These are phyloP conservation scores for Oidiodendron maius DNA, from an alignment of 495 filamentous ascomycete genomes.

Conservation along the genomic window DNA sequence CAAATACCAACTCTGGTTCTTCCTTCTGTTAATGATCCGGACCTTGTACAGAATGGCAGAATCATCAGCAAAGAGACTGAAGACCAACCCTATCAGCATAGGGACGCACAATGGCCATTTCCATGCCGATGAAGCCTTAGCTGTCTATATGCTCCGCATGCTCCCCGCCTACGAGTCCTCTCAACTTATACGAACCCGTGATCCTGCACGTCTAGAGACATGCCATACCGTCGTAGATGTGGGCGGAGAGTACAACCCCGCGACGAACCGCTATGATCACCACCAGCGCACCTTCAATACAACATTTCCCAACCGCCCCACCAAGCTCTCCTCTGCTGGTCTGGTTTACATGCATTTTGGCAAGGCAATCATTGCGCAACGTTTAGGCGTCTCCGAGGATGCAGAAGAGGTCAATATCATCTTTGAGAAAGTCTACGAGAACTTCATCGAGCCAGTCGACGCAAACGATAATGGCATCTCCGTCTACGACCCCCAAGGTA, in stretches of 20 bases:
- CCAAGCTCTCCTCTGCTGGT: constrained; percentile 89
- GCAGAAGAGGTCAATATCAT: constrained; percentile 64
- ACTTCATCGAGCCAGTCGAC: constrained; percentile 93
- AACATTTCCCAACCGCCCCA: constrained; percentile 65
- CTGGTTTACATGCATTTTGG: constrained; percentile 96
- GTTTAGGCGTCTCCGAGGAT: constrained; percentile 54
- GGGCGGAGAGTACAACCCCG: constrained; percentile 78
- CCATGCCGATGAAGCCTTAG: constrained; percentile 98
- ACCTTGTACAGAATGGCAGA: constrained; percentile 51
- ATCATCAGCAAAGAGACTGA: constrained; percentile 65
- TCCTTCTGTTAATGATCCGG: constrained; percentile 19
- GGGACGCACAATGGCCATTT: constrained; percentile 96
- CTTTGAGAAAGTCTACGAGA: constrained; percentile 84
- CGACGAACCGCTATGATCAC: constrained; percentile 81
- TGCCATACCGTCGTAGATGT: constrained; percentile 98
- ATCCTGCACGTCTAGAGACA: constrained; percentile 66
- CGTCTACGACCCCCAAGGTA: constrained; percentile 60
- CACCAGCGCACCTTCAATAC: constrained; percentile 89
- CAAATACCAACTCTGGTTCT: not conserved
- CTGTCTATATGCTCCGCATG: constrained; percentile 88
- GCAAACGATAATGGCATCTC: constrained; percentile 95
- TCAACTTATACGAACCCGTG: constrained; percentile 78
- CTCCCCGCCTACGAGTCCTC: constrained; percentile 74
- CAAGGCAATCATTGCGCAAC: constrained; percentile 66
- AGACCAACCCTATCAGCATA: constrained; percentile 58